These are phyloP conservation scores for Phialemoniopsis sp. DNA, from an alignment of 2,329 filamentous ascomycete species.

Conservation along the genomic window DNA sequence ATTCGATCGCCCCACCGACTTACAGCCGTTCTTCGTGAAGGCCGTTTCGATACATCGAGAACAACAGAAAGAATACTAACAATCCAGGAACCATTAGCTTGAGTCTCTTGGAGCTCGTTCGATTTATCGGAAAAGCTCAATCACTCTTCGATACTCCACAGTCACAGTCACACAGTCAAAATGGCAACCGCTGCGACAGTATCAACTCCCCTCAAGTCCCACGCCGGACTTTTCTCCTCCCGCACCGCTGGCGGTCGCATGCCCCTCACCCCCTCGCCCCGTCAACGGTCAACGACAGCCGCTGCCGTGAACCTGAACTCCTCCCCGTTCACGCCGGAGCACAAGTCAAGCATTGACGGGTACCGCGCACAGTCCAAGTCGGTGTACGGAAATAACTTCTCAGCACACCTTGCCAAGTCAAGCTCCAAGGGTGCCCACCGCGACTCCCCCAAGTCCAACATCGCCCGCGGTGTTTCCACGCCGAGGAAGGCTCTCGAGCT, in stretches of 20 bases:
- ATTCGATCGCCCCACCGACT: constrained; percentile 46
- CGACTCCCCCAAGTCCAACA: constrained; percentile 96
- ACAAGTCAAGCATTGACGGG: constrained; percentile 47
- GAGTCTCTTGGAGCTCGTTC: constrained; percentile 56
- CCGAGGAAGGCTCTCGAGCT: constrained; percentile 82
- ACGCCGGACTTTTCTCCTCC: constrained; percentile 85
- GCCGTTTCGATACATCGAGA: constrained; percentile 41
- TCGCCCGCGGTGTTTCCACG: constrained; percentile 68
- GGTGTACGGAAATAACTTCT: constrained; percentile 75
- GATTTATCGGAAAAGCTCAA: constrained; percentile 31
- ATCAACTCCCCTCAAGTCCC: constrained; percentile 92
- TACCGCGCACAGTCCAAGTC: constrained; percentile 59
- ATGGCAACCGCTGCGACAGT: constrained; percentile 79
- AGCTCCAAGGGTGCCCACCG: constrained; percentile 64
- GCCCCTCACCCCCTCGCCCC: constrained; percentile 89
- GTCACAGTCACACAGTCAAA: constrained; percentile 30
- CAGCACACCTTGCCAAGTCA: constrained; percentile 72
- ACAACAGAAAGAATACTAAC: constrained; percentile 37
- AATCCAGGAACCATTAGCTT: constrained; percentile 54
- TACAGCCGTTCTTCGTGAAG: constrained; percentile 34
- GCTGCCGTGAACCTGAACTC: constrained; percentile 51
- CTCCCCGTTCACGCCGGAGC: constrained; percentile 76
- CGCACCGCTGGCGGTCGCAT: constrained; percentile 93
- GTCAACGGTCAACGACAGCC: constrained; percentile 50
- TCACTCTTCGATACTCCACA: constrained; percentile 27